A percentile compares a stretch with the other conserved stretches of the same genome.
These are phyloP conservation scores for Chiua virens DNA, from an alignment of 768 basidiomycete genomes.

Conservation along the genomic window DNA sequence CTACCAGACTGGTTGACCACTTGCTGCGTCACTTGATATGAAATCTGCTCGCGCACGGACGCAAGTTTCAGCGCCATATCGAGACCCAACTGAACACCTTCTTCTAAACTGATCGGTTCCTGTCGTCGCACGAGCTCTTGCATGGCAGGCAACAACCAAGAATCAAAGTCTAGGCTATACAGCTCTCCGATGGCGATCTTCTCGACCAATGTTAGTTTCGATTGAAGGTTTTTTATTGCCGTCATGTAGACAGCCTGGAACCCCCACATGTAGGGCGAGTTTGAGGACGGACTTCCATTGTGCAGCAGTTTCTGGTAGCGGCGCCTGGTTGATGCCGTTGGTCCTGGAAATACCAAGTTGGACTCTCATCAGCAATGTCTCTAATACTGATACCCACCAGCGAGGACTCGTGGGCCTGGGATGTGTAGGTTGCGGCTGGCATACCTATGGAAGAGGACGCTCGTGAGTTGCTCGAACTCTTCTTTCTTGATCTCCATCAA, in stretches of 20 bases:
- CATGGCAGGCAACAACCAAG: too few species aligned
- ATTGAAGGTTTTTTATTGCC: slow-evolving; percentile 24
- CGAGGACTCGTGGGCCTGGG: neutral
- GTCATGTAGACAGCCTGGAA: slow-evolving; percentile 31
- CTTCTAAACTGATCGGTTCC: slow-evolving; percentile 17
- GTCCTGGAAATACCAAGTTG: neutral
- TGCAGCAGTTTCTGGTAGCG: neutral
- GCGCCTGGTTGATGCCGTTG: neutral
- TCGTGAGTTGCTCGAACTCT: slow-evolving; percentile 18
- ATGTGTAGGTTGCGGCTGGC: too few species aligned
- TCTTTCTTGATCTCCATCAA: slow-evolving; percentile 11
- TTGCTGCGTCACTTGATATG: neutral
- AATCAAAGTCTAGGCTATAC: too few species aligned
- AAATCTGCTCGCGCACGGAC: slow-evolving; percentile 8
- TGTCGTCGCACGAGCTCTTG: slow-evolving; percentile 24
- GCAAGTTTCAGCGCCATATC: slow-evolving; percentile 14
- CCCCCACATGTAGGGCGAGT: slow-evolving; percentile 37
- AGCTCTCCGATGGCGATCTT: slow-evolving; percentile 19
- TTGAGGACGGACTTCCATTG: slow-evolving; percentile 40
- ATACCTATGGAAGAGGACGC: slow-evolving; percentile 13
- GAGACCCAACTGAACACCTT: slow-evolving; percentile 30
- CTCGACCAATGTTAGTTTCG: slow-evolving; percentile 25
- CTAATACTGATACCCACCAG: too few species aligned
- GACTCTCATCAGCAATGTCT: too few species aligned
- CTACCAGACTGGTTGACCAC: too few species aligned